These are phyloP conservation scores for Torrubiella hemipterigena DNA, from an alignment of 2,329 filamentous ascomycete species.

Conservation along the genomic window DNA sequence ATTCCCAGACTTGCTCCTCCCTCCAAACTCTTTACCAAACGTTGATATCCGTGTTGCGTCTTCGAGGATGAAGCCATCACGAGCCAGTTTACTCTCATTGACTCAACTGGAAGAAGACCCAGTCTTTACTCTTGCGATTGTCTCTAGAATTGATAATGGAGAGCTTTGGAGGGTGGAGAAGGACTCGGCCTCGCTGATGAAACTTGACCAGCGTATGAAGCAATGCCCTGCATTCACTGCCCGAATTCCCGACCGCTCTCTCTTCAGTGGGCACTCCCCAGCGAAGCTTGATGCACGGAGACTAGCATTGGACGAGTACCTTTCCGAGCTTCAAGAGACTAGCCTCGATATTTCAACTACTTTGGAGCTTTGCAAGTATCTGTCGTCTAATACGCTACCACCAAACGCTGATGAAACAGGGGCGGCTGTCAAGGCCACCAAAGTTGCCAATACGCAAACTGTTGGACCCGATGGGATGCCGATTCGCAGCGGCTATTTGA, in stretches of 20 bases:
- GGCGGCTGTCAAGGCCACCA: constrained; percentile 11
- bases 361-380: constrained; percentile 72
- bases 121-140: constrained; percentile 82
- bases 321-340: constrained; percentile 75
- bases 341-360: constrained; percentile 68
- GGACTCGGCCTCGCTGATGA: constrained; percentile 67
- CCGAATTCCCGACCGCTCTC: constrained; percentile 67
- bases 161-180: constrained; percentile 96
- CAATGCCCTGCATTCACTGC: constrained; percentile 60
- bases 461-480: constrained; percentile 53
- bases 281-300: constrained; percentile 85
- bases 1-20: constrained; percentile 72
- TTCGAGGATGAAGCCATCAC: constrained; percentile 85
- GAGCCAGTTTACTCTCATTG: constrained; percentile 70
- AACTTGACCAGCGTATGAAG: constrained; percentile 71
- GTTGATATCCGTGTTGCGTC: constrained; percentile 83
- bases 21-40: constrained; percentile 78
- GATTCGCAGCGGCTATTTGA: constrained; percentile 79
- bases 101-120: constrained; percentile 81
- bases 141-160: constrained; percentile 59
- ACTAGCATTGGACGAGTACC: constrained; percentile 68
- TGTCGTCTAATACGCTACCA: constrained; percentile 56
- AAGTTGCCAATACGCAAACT: constrained; percentile 19
- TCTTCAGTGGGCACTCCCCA: constrained; percentile 88
- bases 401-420: constrained; percentile 47